A percentile compares a stretch with the other conserved stretches of the same genome.
phyloP scores from a whole-genome alignment of 2,329 filamentous ascomycete species.

The Pezicula radicicola region DNA sequence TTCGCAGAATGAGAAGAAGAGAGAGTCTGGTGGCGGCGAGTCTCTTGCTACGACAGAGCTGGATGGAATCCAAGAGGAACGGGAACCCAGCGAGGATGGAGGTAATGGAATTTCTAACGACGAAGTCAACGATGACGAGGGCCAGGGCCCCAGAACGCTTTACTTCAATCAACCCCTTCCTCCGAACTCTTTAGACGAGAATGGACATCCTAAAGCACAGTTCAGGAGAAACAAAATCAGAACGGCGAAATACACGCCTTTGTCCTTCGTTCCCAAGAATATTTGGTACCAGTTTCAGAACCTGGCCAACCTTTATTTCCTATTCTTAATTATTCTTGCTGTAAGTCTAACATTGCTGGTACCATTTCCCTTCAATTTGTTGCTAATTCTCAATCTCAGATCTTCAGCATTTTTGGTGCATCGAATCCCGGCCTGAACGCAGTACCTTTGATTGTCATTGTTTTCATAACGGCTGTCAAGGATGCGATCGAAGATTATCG shows the following conservation, averaged over 20 bases:
- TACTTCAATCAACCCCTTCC: conserved; percentile 89
- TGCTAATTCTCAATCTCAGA: conserved; percentile 49
- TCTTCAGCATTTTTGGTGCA: conserved; percentile 94
- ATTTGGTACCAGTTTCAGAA: conserved; percentile 98
- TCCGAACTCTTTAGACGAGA: conserved; percentile 70
- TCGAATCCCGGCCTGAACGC: conserved; percentile 86
- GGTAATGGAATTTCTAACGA: conserved; percentile 17
- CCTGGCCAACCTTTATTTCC: conserved; percentile 96
- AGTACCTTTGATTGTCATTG: conserved; percentile 89
- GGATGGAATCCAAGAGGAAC: conserved; percentile 25
- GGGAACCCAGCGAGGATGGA: conserved; percentile 22
- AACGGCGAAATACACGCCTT: conserved; percentile 93
- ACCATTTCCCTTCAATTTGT: conserved; percentile 5
- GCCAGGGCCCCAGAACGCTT: conserved; percentile 50
- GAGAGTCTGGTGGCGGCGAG: conserved; percentile 40
- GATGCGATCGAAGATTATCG: conserved; percentile 95
- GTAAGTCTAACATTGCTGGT: conserved; percentile 54
- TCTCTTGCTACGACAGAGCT: conserved; percentile 31
- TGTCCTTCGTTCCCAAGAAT: conserved; percentile 96
- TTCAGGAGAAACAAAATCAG: conserved; percentile 95
- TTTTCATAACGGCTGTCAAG: conserved; percentile 85
- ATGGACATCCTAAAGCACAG: conserved; percentile 66
- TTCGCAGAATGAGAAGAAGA: conserved; percentile 66
- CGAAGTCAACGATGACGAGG: conserved; percentile 29
- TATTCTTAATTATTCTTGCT: conserved; percentile 90